Conservation (phyloP, 495 filamentous ascomycete species). For the Glarea lozoyensis region DNA sequence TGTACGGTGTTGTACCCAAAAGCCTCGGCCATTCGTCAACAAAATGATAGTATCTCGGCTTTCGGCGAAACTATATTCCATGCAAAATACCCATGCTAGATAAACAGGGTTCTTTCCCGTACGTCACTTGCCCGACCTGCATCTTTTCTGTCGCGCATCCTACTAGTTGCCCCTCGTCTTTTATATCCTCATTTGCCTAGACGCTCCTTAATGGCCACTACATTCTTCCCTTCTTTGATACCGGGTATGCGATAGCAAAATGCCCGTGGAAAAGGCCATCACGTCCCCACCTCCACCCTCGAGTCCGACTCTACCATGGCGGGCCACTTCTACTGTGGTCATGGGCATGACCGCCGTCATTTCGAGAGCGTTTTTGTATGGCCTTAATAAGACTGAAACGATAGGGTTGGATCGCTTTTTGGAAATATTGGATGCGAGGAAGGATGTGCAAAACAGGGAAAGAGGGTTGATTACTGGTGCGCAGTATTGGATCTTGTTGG, state of each 20-base stretch:
- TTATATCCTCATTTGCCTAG: too few relatives aligned
- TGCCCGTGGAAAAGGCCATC: slow-evolving; percentile 17
- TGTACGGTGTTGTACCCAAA: too few relatives aligned
- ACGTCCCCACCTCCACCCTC: slow-evolving; percentile 10
- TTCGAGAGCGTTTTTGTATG: slow-evolving; percentile 34
- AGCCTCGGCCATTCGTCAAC: too few relatives aligned
- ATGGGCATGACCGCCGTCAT: slow-evolving; percentile 43
- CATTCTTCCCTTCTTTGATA: slow-evolving; percentile 6
- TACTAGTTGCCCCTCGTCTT: too few relatives aligned
- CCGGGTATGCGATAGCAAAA: too few relatives aligned
- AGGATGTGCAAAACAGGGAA: slow-evolving; percentile 56
- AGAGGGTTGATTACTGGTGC: slow-evolving; percentile 80
- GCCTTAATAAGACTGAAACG: slow-evolving; percentile 49
- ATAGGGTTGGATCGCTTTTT: slow-evolving; percentile 68
- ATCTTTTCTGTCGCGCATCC: too few relatives aligned
- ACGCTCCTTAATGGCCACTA: slow-evolving; percentile 1
- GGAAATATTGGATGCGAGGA: slow-evolving; percentile 62
- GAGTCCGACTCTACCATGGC: slow-evolving; percentile 42
- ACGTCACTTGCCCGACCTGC: too few relatives aligned
- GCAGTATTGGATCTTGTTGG: slow-evolving; percentile 1
- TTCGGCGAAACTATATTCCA: too few relatives aligned
- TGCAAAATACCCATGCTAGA: too few relatives aligned
- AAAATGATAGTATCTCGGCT: too few relatives aligned
- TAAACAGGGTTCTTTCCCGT: too few relatives aligned
- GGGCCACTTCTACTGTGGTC: slow-evolving; percentile 39